Base-by-base conservation (phyloP, 108 stramenopile species). In the Bacterosira constricta region DNA sequence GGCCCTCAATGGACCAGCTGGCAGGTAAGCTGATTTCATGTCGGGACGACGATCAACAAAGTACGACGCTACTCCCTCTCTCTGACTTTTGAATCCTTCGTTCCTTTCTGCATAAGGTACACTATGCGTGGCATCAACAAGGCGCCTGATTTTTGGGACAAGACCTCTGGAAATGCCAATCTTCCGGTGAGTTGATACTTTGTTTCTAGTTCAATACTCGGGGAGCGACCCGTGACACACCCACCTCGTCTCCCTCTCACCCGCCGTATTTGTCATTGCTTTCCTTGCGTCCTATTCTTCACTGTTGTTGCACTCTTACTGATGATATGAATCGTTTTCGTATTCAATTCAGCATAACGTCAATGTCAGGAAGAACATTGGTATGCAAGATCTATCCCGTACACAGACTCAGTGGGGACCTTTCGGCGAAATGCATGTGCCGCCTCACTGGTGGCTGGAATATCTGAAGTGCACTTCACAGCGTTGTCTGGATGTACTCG, bases 381-480 rank as follows among this genome's bases (percentile, higher is more conserved):
- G 87, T 6, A 66, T 92, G 27, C 66, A 83, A 30, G 84, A 89
- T 11, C 38, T 35, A 41, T 67, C 85, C 12, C 62, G 90, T 0
- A 66, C 55, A 15, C 56, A 82, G 20, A 86, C 87, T 4, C 39
- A 72, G 8, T 90, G 86, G 87, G 82, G 72, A 15, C 44, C 86
- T 3, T 64, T 56, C 26, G 88, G 88, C 7, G 59, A 74, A 25
- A 80, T 83, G 53, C 66, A 84, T 25, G 41, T 88, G 20, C 85
- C 91, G 21, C 86, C 83, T 17, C 85, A 86, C 59, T 86, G 71
- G 61, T 92, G 91, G 91, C 67, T 76, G 5, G 91, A 92, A 44
- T 87, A 88, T 47, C 5, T 88, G 21, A 67, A 83, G 26, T 78
- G 71, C 61, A 50, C 63, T 17, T 44, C 36, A 7, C 81, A 85